Conservation (phyloP, 2,329 filamentous ascomycete species). For the Ophiostoma himal-ulmi region DNA sequence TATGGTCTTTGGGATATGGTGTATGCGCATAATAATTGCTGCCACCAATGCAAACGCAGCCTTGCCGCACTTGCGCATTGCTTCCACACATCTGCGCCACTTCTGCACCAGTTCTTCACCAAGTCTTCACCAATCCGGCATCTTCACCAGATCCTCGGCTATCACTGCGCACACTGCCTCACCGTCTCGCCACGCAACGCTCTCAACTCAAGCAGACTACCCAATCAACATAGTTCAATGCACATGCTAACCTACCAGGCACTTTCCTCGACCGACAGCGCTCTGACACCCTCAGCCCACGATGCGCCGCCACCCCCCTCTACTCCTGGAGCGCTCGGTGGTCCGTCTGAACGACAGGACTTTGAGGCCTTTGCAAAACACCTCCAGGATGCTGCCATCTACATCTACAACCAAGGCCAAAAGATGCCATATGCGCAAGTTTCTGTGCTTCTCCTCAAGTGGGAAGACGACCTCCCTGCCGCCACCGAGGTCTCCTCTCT, state of each 20-base stretch:
- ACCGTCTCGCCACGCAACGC: not conserved
- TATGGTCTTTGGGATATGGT: not conserved
- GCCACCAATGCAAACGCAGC: not conserved
- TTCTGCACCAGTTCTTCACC: not conserved
- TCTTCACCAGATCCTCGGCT: not conserved
- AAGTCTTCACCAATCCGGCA: not conserved
- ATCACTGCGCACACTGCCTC: not conserved
- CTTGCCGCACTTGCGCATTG: not conserved
- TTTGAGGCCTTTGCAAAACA: conserved; percentile 63
- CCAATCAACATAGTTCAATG: no score
- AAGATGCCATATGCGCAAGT: conserved; percentile 52
- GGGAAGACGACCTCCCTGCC: conserved; percentile 54
- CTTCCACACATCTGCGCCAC: not conserved
- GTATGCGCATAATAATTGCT: not conserved
- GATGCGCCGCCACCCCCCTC: conserved; percentile 20
- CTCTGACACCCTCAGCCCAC: conserved; percentile 20
- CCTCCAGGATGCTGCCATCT: conserved; percentile 62
- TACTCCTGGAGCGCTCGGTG: conserved; percentile 25
- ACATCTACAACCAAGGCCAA: conserved; percentile 59
- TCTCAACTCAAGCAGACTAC: not conserved
- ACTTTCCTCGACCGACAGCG: not conserved
- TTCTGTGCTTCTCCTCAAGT: conserved; percentile 55
- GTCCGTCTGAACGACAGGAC: conserved; percentile 45
- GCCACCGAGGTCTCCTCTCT: conserved; percentile 50
- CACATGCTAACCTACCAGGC: not conserved